Percentiles rank a stretch among this genome's conserved stretches.
These are phyloP conservation scores for Chlamydomonas sphaeroides DNA, from an alignment of 139 green algal species.

Conservation along the genomic window DNA sequence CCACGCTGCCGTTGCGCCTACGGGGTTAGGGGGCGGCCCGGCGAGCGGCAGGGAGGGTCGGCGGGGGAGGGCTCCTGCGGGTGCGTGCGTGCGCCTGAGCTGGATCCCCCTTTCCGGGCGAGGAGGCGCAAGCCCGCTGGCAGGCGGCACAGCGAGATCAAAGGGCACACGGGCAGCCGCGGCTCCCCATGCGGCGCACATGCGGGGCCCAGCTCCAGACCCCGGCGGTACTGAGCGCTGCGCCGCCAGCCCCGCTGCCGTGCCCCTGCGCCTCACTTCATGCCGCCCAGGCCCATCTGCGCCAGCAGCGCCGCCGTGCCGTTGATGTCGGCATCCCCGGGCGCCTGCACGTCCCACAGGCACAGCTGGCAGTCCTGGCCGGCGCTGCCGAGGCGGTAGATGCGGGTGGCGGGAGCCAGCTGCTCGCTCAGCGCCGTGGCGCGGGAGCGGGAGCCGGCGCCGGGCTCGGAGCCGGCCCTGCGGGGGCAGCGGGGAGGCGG, in stretches of 20 bases:
- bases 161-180: too few species aligned
- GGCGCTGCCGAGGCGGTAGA: conserved; percentile 81
- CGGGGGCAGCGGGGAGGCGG: background rate
- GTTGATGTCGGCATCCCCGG: conserved; percentile 28
- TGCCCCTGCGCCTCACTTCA: conserved; percentile 41
- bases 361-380: conserved; percentile 85
- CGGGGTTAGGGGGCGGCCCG: too few species aligned
- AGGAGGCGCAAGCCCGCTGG: too few species aligned
- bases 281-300: conserved; percentile 27
- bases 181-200: too few species aligned
- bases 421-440: conserved; percentile 7
- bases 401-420: conserved; percentile 9
- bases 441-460: background rate
- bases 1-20: conserved; percentile 45
- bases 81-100: too few species aligned
- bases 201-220: too few species aligned
- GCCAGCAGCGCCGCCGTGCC: conserved; percentile 6
- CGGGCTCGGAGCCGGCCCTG: conserved; percentile 15
- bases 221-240: too few species aligned
- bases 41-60: too few species aligned
- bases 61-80: too few species aligned
- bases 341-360: conserved; percentile 84
- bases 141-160: too few species aligned
- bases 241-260: too few species aligned
- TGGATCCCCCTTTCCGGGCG: too few species aligned